Conservation (phyloP, 192 early-diverging fungal species). For the Backusella sp. region DNA sequence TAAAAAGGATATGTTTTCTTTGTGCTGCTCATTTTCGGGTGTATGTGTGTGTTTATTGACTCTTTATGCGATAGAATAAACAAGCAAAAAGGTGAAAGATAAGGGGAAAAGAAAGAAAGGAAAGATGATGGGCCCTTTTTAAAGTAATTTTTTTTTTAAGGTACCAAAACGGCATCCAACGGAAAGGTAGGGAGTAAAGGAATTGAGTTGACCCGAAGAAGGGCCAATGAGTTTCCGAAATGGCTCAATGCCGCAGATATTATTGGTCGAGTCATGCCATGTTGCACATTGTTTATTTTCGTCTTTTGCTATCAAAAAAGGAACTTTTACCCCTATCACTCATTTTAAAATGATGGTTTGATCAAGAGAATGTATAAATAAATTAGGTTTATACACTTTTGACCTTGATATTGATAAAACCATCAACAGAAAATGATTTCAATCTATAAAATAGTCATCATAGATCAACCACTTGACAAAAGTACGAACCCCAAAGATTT, state of each 20-base stretch:
- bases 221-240: conserved; percentile 3
- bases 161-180: neutral
- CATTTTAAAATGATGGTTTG: neutral
- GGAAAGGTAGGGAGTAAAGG: neutral
- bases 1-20: conserved; percentile 25
- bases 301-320: neutral
- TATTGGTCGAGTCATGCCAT: neutral
- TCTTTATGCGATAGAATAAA: neutral
- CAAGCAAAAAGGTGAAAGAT: neutral
- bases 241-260: neutral
- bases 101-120: neutral
- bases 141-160: neutral
- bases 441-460: neutral
- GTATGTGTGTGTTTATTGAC: neutral
- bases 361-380: neutral
- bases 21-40: neutral
- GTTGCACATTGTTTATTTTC: conserved; percentile 3
- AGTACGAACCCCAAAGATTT: no score
- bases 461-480: no score
- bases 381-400: neutral
- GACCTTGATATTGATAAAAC: neutral
- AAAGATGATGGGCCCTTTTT: neutral
- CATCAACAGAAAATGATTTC: neutral
- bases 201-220: conserved; percentile 3
- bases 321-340: neutral